Base-by-base conservation (phyloP, 1,284 basidiomycete genomes). In the Macrocystidia cucumis region DNA sequence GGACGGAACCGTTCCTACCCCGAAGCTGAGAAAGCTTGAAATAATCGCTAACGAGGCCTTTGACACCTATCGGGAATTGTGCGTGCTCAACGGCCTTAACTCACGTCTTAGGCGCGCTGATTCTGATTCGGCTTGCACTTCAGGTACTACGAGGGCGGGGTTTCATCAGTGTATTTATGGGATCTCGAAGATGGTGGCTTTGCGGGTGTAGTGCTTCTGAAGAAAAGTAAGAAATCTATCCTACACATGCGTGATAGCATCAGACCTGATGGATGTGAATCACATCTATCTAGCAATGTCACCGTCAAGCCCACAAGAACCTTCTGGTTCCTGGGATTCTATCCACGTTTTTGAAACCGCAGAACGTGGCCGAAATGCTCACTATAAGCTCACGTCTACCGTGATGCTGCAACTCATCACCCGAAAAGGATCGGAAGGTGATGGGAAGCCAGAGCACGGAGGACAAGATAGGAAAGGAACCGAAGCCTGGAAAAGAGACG, bases 161-260 rank as follows among this genome's bases (percentile, higher is more conserved):
- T 91, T 1, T 96, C 92, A n/a, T 92, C 88, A 12, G 95, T 96
- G 11, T 99, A 96, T 60, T 77, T 99, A 8, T 99, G 96, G 96
- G 96, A 98, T 54, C 70, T 95, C 13, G 93, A 97, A 39, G 92
- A 96, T 45, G 90, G 91, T 14, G 85, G 82, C 24, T 98, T 98
- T 60, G 96, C 96, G 3, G 96, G 96, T 7, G 96, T 96, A 1
- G 93, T 98, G 0, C 62, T 99, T 30, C 67, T 99, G 45, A 97
- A 98, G 71, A 98, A 98, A 67, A 73, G 93, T 95, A 45, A 47
- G 86, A 66, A 3, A 12, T 39, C 9, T 21, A 12, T 23, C n/a
- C n/a, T 11, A 19, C 29, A 27, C 26, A 31, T 21, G 9, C 21
- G 20, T 29, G 3, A 17, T n/a, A n/a, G n/a, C n/a, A n/a, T n/a